These are phyloP conservation scores for Dentipellis sp. DNA, from an alignment of 768 basidiomycete species.

Conservation along the genomic window DNA sequence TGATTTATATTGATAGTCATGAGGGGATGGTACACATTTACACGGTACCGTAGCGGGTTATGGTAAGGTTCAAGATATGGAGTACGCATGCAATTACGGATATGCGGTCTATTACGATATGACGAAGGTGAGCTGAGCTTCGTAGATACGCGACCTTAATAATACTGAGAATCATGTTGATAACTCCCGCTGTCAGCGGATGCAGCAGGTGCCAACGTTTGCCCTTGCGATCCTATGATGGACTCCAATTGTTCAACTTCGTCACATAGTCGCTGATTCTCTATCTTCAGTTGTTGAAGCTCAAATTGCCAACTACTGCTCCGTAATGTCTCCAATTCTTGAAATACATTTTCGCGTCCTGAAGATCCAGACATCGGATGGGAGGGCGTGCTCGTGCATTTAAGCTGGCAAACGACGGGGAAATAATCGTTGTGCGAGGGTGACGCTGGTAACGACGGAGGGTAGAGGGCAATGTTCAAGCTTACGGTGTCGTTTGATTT, in stretches of 20 bases:
- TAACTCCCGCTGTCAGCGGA: no score
- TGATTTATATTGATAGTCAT: no score
- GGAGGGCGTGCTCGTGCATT: constrained; percentile 3
- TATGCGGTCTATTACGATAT: no score
- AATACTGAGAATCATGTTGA: no score
- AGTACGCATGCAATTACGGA: no score
- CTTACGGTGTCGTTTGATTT: constrained; percentile 3
- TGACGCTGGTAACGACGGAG: constrained; percentile 3
- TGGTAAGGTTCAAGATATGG: no score
- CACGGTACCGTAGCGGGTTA: no score
- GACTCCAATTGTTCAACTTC: constrained; percentile 39
- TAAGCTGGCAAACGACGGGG: constrained; percentile 20
- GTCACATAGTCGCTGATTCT: constrained; percentile 55
- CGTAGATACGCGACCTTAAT: no score
- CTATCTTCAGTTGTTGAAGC: constrained; percentile 71
- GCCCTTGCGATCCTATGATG: no score
- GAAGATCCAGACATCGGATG: constrained; percentile 4
- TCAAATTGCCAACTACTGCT: constrained; percentile 92
- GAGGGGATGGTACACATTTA: no score
- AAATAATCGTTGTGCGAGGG: background rate
- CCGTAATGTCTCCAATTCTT: constrained; percentile 56
- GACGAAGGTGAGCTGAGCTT: no score
- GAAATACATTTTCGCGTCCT: constrained; percentile 46
- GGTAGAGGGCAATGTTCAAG: constrained; percentile 11
- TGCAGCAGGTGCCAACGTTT: no score